phyloP scores from a whole-genome alignment of 345 rosid species.

The Citrus sp. region DNA sequence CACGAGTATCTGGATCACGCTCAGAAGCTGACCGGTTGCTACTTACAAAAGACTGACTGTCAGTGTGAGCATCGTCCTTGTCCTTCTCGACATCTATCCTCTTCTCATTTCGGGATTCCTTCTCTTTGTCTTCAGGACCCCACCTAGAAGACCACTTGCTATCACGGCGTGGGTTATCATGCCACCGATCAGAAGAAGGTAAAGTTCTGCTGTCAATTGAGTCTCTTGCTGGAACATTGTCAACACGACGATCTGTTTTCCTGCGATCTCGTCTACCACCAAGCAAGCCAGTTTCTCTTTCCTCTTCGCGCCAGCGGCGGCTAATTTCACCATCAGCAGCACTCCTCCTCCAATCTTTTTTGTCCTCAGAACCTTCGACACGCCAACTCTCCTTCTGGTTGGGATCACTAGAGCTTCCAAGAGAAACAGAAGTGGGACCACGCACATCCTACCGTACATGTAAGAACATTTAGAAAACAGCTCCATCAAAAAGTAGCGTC shows the following conservation, averaged over 20 bases:
- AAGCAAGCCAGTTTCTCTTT: conserved; percentile 71
- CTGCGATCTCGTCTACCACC: conserved; percentile 60
- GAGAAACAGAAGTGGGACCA: conserved; percentile 28
- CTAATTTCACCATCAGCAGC: conserved; percentile 43
- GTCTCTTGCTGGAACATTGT: conserved; percentile 40
- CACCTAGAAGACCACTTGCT: conserved; percentile 79
- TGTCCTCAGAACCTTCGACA: conserved; percentile 63
- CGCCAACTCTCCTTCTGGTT: conserved; percentile 65
- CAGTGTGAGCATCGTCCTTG: conserved; percentile 45
- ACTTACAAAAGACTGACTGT: conserved; percentile 32
- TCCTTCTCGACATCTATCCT: conserved; percentile 43
- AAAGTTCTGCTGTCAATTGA: conserved; percentile 39
- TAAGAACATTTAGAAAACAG: not conserved
- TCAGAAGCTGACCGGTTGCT: conserved; percentile 41
- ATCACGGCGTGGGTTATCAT: conserved; percentile 54
- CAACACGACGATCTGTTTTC: conserved; percentile 55
- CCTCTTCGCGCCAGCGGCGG: conserved; percentile 82
- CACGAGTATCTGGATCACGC: conserved; percentile 60
- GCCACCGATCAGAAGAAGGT: conserved; percentile 54
- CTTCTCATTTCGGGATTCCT: conserved; percentile 53
- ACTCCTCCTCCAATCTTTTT: conserved; percentile 62
- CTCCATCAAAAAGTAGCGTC: not conserved
- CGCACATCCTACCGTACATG: conserved; percentile 44
- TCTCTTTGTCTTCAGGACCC: conserved; percentile 80
- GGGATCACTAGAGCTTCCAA: conserved; percentile 43